Conservation (phyloP, 2,329 filamentous ascomycete species). For the Mollisiaceae sp. region DNA sequence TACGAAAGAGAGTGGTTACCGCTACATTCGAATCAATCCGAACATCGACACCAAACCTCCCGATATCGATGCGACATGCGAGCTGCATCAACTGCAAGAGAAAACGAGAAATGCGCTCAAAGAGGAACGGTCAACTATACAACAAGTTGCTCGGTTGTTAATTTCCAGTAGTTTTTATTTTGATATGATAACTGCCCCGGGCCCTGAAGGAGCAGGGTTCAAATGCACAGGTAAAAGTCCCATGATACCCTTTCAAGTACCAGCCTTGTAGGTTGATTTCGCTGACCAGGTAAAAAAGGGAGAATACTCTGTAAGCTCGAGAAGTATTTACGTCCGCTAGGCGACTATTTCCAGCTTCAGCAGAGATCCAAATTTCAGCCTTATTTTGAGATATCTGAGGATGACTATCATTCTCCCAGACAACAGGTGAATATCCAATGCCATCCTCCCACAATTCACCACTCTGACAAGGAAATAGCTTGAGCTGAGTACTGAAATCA, state of each 20-base stretch:
- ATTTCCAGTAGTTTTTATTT: not conserved
- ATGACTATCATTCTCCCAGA: not conserved
- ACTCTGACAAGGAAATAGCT: not conserved
- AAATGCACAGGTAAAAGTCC: not conserved
- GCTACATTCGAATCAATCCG: slow-evolving; percentile 1
- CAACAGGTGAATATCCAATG: not conserved
- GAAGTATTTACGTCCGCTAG: not conserved
- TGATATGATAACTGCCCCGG: not conserved
- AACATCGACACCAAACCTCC: not conserved
- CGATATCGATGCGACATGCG: not conserved
- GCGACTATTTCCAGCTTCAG: slow-evolving; percentile 8
- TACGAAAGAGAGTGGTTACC: not conserved
- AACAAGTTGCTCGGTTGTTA: not conserved
- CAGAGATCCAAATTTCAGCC: slow-evolving; percentile 3
- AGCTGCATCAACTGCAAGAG: not conserved
- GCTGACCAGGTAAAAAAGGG: not conserved
- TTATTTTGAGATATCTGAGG: slow-evolving; percentile 7
- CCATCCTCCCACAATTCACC: not conserved
- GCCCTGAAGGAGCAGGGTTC: not conserved
- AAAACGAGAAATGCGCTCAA: not conserved
- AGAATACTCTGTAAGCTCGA: slow-evolving; percentile 2
- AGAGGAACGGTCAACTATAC: not conserved
- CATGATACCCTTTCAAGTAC: not conserved
- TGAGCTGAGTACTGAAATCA: not conserved
- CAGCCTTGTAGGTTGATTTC: not conserved